phyloP scores from a whole-genome alignment of 306 rosid genomes.

The Pterocarpus santalinus region DNA sequence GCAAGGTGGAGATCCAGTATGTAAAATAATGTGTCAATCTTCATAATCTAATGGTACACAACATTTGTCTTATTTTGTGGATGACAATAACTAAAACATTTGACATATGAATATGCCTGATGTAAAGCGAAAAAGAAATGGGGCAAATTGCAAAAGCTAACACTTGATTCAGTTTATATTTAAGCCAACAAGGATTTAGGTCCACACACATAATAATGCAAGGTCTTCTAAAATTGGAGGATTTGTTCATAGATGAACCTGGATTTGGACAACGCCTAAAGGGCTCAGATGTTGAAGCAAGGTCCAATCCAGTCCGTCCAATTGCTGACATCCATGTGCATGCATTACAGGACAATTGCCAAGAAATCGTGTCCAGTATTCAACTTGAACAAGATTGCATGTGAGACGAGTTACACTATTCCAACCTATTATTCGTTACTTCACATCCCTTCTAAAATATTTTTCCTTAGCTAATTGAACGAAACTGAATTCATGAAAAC shows the following conservation, averaged over 20 bases:
- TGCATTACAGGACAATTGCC: neutral
- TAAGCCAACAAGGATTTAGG: conserved; percentile 1
- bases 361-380: neutral
- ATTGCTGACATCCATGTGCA: neutral
- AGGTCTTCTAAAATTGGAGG: neutral
- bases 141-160: neutral
- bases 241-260: neutral
- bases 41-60: no score
- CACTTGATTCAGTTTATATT: neutral
- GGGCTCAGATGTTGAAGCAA: conserved; percentile 9
- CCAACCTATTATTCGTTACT: neutral
- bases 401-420: neutral
- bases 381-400: no score
- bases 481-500: neutral
- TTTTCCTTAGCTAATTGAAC: no score
- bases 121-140: neutral
- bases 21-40: conserved; percentile 12
- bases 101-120: neutral
- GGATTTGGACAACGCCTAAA: neutral
- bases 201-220: neutral
- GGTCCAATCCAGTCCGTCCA: neutral
- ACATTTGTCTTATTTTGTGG: neutral
- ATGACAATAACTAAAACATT: neutral
- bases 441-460: no score
- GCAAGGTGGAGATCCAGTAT: conserved; percentile 5